Base-by-base conservation (phyloP, 495 filamentous ascomycete species). In the Filosporella fistucella region DNA sequence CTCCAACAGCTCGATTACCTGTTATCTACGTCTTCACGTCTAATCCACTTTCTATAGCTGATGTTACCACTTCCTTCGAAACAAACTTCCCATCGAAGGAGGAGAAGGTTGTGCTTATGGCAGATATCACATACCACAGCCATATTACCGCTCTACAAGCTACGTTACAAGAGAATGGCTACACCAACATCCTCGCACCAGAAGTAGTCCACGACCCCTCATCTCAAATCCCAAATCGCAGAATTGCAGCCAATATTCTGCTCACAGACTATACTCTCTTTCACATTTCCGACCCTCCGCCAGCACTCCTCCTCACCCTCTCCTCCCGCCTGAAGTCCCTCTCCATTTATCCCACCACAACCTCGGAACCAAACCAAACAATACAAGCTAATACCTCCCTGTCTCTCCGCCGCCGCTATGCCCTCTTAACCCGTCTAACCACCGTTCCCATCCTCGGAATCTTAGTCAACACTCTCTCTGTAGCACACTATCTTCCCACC, bases 1-100 rank as follows among this genome's bases (percentile, higher is more conserved):
- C 88, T 1, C 94, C 93, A 1, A 95, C 91, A 0, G 85, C 88
- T 4, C 72, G 91, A 42, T 68, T 99, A 13, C 89, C 94, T 0
- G 89, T 97, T 20, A 84, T 96, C 46, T 89, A 97, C 59, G 80
- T 96, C 44, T 99, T 95, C 62, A 97, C 93, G 0, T 69, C 68
- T 20, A 83, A 83, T 38, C 59, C 71, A 0, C 72, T 98, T 22
- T 67, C 80, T 24, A 64, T 81, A 13, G 70, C 79, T 9, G 56
- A 67, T 1, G 70, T 85, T 0, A 57, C 84, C 2, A 57, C 67
- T 28, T 74, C 77, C 0, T 95, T 96, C 66, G 77, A 78, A 53
- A 60, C 67, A 1, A 82, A 81, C 21, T 95, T 87, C 62, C 71
- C 77, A 0, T 72, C 83, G 22, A 76, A 68, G 42, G 54, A 68